Evolutionary conservation across 371 early-diverging fungal species (phyloP).

Genomic region (Rhizopus arrhizus): DNA sequence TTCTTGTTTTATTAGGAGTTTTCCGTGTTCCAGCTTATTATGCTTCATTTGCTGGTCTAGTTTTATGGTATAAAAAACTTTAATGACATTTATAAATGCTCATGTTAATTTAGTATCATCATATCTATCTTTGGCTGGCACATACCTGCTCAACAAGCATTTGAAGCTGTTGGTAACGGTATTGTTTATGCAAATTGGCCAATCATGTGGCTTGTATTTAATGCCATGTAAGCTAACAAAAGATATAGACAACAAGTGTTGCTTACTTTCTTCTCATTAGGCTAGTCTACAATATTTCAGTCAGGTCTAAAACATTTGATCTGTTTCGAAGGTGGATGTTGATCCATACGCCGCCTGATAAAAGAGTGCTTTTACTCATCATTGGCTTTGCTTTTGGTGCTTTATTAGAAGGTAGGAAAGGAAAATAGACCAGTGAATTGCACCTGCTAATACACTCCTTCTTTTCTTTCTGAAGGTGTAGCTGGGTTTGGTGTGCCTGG

Average conservation of each 20-base stretch:
- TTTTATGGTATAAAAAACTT: constrained; percentile 35
- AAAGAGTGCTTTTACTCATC: constrained; percentile 39
- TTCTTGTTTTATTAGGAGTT: constrained; percentile 42
- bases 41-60: constrained; percentile 37
- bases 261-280: constrained; percentile 12
- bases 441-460: neutral
- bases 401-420: constrained; percentile 37
- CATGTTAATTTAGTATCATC: constrained; percentile 29
- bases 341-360: constrained; percentile 42
- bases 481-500: constrained; percentile 54
- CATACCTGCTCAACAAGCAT: constrained; percentile 47
- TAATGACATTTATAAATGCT: neutral
- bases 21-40: constrained; percentile 41
- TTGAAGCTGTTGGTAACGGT: constrained; percentile 45
- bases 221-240: constrained; percentile 36
- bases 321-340: constrained; percentile 51
- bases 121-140: constrained; percentile 54
- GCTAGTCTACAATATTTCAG: constrained; percentile 43
- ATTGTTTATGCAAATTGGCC: constrained; percentile 53
- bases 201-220: constrained; percentile 54
- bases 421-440: neutral
- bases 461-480: constrained; percentile 23
- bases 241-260: neutral
- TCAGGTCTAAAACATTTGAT: constrained; percentile 45
- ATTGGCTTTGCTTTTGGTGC: constrained; percentile 47